Evolutionary conservation across 768 basidiomycete genomes (phyloP), one percentile per base, ranked within the genome.

Genomic region (Phaeotremella fagi): DNA sequence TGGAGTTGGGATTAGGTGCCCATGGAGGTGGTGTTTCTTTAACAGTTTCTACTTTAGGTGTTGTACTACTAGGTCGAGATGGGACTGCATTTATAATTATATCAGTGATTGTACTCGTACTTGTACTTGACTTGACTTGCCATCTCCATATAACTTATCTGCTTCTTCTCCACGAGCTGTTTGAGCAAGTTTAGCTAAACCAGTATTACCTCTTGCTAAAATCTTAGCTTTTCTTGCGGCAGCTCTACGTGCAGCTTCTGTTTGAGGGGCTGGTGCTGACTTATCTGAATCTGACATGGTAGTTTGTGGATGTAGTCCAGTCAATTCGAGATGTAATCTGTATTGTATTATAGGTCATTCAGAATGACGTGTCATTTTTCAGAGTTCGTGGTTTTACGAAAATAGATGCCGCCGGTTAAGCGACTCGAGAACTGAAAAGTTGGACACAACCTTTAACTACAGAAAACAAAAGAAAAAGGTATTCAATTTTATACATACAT

Each of bases 131-230:
- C n/a, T n/a, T n/a, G 12, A n/a, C 48, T 9, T 26, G 28, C 71
- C 56, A 45, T 65, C 66, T 29, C 61, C 68, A 48, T 71, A 71
- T 18, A 70, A 50, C 52, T 52, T 59, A 12, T 68, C 63, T 9
- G 64, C 72, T 54, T 74, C 72, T 11, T 72, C 72, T 2, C 72
- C 72, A 53, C 72, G 50, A 7, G 72, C 72, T 2, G 72, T 71
- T 24, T 64, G 69, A 38, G 72, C 72, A 2, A 74, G 54, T 45
- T 72, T 72, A 3, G 61, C 59, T 9, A 72, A 50, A 20, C 72
- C 72, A 0, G 64, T 54, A 49, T 64, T 66, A 16, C 72, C 72
- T 37, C 72, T 50, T 1, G 72, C 72, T 16, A 72, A 60, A 60
- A 74, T 74, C 52, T 72, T 74, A 7, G 72, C 72, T 25, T 64